Base-by-base conservation (phyloP, 148 eudicot genomes). In the Chenopodium formosanum region DNA sequence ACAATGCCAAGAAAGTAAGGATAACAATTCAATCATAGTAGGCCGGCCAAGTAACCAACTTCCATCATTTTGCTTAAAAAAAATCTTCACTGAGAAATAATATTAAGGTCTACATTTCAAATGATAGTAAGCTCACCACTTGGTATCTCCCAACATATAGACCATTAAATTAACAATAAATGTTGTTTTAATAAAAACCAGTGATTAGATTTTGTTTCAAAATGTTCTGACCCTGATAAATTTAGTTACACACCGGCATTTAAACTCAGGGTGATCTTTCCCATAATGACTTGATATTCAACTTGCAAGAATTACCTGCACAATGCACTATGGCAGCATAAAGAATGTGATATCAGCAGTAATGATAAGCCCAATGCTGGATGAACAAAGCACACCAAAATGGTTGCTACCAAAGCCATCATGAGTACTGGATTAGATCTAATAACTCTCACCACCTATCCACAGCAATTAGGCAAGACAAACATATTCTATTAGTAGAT, bases 341-440 rank as follows among this genome's bases (percentile, higher is more conserved):
- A 81, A 12, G 86, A 88, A 87, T 96, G 95, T 79, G 90, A 89
- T 31, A 89, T 58, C 77, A 92, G 85, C 88, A 96, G 85, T 64
- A 94, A 52, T 63, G 88, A 83, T 46, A 96, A 89, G 82, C 99
- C 99, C 83, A 96, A 78, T 2, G 99, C 91, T 47, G 99, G 98
- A 86, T 96, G 99, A 83, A 91, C 88, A 87, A 90, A 90, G 90
- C 91, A 89, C 70, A 90, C 93, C 86, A 96, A 83, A 76, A 87
- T 78, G 79, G 87, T 78, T 16, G 98, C 90, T 80, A 87, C 85
- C 80, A 91, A 72, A 48, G 90, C 88, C 22, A 91, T 82, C 72
- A 89, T 86, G 68, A 91, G 83, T 76, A 85, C 83, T 63, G 94
- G 93, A 83, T 91, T 88, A 34, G 83, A 82, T 84, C 85, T 89